Percentiles rank a stretch among this genome's conserved stretches.
These are phyloP conservation scores for Plantago major DNA, from an alignment of 257 asterid species.

Conservation along the genomic window DNA sequence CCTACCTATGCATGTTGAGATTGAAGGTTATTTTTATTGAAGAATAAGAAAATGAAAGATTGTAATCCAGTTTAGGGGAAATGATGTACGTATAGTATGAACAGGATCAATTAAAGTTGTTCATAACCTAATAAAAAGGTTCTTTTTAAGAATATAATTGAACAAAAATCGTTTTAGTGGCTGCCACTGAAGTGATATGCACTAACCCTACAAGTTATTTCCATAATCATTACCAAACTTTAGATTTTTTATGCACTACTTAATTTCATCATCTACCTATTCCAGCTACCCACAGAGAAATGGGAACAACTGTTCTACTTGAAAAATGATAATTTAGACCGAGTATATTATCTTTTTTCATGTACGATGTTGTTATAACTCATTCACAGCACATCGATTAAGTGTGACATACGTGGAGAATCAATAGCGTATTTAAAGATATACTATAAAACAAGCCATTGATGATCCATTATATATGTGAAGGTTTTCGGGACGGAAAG, in stretches of 20 bases:
- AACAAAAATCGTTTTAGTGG: background rate
- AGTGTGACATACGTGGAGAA: no score
- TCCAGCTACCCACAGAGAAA: background rate
- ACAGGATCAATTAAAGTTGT: constrained; percentile 6
- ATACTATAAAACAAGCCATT: no score
- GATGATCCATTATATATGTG: no score
- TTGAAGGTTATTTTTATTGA: no score
- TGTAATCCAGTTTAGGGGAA: background rate
- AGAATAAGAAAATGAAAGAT: background rate
- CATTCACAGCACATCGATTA: no score
- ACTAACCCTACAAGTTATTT: background rate
- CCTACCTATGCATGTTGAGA: no score
- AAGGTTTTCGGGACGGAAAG: no score
- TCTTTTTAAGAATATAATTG: background rate
- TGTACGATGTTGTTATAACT: no score
- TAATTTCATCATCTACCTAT: background rate
- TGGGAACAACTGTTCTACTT: background rate
- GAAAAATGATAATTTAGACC: no score
- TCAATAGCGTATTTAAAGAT: no score
- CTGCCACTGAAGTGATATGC: background rate
- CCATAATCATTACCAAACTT: constrained; percentile 3
- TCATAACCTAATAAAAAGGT: background rate
- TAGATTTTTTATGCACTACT: background rate
- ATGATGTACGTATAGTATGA: background rate
- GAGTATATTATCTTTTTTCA: no score